Evolutionary conservation across 306 rosid genomes (phyloP).

Genomic region (Vigna radiata): DNA sequence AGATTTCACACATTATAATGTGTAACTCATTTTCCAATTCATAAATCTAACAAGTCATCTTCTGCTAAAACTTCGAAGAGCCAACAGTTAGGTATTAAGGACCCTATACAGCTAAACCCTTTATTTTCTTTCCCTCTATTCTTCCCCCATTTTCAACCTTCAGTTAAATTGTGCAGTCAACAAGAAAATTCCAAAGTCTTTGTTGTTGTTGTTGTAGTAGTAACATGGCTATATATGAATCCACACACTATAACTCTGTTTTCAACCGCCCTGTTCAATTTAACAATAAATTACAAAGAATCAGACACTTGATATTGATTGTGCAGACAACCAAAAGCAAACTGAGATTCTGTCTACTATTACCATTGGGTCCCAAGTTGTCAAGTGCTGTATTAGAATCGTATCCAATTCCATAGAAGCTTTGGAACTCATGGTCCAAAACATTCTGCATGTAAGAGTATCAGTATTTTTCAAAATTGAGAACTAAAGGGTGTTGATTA

Average conservation of each 20-base stretch:
- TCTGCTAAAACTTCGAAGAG: constrained; percentile 89
- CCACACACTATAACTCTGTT: constrained; percentile 59
- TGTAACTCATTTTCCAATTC: constrained; percentile 49
- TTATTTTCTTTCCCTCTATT: constrained; percentile 31
- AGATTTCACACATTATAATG: constrained; percentile 47
- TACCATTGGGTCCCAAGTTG: constrained; percentile 84
- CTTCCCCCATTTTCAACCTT: constrained; percentile 39
- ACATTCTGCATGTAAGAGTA: constrained; percentile 58
- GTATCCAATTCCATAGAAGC: constrained; percentile 82
- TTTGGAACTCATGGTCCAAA: constrained; percentile 81
- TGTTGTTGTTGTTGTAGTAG: constrained; percentile 23
- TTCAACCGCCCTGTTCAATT: constrained; percentile 77
- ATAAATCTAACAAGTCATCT: constrained; percentile 67
- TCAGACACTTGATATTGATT: neutral
- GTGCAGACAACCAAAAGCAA: constrained; percentile 6
- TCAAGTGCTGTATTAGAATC: constrained; percentile 70
- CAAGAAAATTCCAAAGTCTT: constrained; percentile 50
- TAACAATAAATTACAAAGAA: constrained; percentile 39
- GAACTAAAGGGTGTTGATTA: neutral
- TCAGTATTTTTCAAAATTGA: constrained; percentile 39
- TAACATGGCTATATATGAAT: constrained; percentile 37
- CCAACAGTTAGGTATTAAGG: constrained; percentile 71
- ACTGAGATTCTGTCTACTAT: constrained; percentile 27
- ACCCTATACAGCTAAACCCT: constrained; percentile 74
- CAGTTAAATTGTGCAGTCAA: constrained; percentile 64